Evolutionary conservation across 225 moss, liverwort and hornwort genomes (phyloP).

Genomic region (Thuidium tamariscinum): DNA sequence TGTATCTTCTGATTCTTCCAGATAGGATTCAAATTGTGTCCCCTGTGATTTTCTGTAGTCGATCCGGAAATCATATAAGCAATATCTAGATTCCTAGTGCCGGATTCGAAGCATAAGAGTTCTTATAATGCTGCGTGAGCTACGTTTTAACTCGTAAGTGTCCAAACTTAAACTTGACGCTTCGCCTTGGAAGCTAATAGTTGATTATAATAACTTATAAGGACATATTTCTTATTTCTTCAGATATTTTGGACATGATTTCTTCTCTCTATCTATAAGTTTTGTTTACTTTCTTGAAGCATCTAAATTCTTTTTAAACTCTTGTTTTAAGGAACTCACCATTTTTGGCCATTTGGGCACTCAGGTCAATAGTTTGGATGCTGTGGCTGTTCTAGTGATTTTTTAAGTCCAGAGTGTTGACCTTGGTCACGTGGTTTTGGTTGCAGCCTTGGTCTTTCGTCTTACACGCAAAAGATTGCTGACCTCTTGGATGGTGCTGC

Average conservation of each 20-base stretch:
- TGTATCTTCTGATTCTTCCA: not conserved
- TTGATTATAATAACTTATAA: not conserved
- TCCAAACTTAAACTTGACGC: not conserved
- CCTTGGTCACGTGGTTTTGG: not conserved
- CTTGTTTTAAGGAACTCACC: not conserved
- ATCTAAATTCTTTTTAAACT: not conserved
- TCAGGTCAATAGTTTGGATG: not conserved
- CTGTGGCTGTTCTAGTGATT: not conserved
- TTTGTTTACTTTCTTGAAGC: not conserved
- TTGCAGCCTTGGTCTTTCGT: constrained; percentile 61
- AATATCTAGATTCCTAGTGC: not conserved
- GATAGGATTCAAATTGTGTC: not conserved
- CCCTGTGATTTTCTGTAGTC: not conserved
- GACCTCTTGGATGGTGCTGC: constrained; percentile 79
- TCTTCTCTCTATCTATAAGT: not conserved
- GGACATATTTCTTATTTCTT: not conserved
- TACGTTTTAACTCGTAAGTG: not conserved
- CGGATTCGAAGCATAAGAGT: not conserved
- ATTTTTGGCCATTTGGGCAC: not conserved
- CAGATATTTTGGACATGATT: not conserved
- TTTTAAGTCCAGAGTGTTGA: not conserved
- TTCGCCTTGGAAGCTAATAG: not conserved
- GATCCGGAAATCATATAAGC: not conserved
- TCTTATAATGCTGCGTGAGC: not conserved
- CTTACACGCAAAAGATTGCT: constrained; percentile 77